phyloP scores from a whole-genome alignment of 2,329 filamentous ascomycete species.

The Calonectria naviculata region DNA sequence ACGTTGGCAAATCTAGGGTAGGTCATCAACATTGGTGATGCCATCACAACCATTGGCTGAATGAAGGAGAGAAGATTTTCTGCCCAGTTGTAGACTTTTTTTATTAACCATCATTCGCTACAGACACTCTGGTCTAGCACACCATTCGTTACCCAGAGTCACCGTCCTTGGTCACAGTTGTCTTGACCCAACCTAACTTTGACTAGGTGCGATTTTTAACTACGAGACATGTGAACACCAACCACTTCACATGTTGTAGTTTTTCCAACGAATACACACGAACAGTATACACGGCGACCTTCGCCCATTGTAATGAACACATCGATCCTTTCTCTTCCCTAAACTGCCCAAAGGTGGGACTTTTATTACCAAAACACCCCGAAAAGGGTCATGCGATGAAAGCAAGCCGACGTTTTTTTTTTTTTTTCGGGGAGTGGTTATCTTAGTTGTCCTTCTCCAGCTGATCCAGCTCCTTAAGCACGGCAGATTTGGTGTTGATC shows the following conservation, averaged over 20 bases:
- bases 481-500: slow-evolving; percentile 87
- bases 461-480: slow-evolving; percentile 83
- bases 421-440: neutral
- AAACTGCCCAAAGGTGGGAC: neutral
- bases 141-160: neutral
- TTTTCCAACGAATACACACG: slow-evolving; percentile 19
- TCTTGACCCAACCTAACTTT: neutral
- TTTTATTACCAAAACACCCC: neutral
- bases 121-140: neutral
- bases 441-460: slow-evolving; percentile 53
- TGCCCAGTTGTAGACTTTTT: neutral
- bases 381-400: neutral
- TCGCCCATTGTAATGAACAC: neutral
- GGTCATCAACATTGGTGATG: too few relatives aligned
- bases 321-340: slow-evolving; percentile 17
- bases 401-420: neutral
- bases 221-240: slow-evolving; percentile 14
- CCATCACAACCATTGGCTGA: too few relatives aligned
- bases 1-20: too few relatives aligned
- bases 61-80: too few relatives aligned
- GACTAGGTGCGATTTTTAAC: neutral
- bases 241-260: slow-evolving; percentile 14
- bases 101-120: neutral
- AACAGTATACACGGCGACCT: slow-evolving; percentile 12
- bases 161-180: neutral